Base-by-base conservation (phyloP, 495 filamentous ascomycete species). In the Halenospora varia region DNA sequence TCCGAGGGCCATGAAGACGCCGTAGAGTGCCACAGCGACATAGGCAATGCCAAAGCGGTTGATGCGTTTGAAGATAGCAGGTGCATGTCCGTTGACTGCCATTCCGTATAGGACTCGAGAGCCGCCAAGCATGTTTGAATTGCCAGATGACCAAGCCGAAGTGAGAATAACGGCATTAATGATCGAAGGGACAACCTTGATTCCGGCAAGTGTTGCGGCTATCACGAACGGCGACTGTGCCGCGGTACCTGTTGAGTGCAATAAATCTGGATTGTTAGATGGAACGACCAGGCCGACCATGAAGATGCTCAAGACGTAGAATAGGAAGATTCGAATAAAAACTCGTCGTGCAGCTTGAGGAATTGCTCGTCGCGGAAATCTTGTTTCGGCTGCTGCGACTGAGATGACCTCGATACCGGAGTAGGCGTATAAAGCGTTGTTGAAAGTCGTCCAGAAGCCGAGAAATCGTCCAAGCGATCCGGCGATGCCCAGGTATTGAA, bases 211-310 rank as follows among this genome's bases (percentile, higher is more conserved):
- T 9, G 72, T 67, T n/a, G 86, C 81, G 1, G 87, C 84, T 42
- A 90, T 80, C 1, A 88, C 87, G 57, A 89, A 87, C 3, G 87
- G 87, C 15, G 77, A 88, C 13, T 35, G 13, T 26, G 83, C 80
- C 56, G 79, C 57, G 59, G 61, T 65, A 66, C 75, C 56, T 67
- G 75, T 57, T 69, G 74, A 66, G 4, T 75, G 70, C 44, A 86
- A 78, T 39, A 88, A 75, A 26, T 75, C 56, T 3, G 78, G 75
- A 42, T 76, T 73, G 59, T 82, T 74, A 52, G 75, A 79, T 0
- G 83, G 77, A 0, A 91, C 78, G 13, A 88, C 73, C 58, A 91
- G 66, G 6, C 29, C 29, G 51, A 84, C 76, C 59, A 85, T 73
- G 15, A 87, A 62, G 4, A 81, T 74, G 46, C 78, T 77, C n/a